Evolutionary conservation across 768 basidiomycete genomes (phyloP), one percentile per base, ranked within the genome.

Genomic region (Ramaria sp.): DNA sequence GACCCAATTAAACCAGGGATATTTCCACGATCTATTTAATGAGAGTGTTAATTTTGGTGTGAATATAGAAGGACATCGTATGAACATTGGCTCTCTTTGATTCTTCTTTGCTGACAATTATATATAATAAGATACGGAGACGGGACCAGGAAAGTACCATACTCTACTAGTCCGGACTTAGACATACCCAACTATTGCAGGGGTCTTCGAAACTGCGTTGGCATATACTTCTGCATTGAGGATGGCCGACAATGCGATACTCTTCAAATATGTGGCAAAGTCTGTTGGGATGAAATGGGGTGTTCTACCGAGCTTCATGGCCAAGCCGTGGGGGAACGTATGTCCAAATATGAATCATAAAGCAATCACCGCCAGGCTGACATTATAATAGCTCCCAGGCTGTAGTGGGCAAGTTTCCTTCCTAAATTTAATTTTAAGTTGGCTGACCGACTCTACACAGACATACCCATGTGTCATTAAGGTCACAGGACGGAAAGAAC

Each of bases 231-330:
- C 78, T 1, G 89, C 88, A 1, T 63, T 79, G 33, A 75, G 84
- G 51, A 91, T 94, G 82, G 92, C 89, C 0, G 92, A 95, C 65
- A 93, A 92, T 65, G 93, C 94, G 0, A 78, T 85, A 53, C 72
- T 99, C 48, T 99, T 91, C 80, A 99, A 99, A 68, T 88, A 85
- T 62, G 69, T 89, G 13, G 88, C 91, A 2, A 97, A 97, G 75
- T 91, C 91, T 59, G 72, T 95, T 1, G 95, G 95, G 0, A 88
- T 96, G 79, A 82, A 85, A 67, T 77, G 88, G 61, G 88, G 87
- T 9, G 75, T 99, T 55, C 79, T 91, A 39, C 95, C 96, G 1
- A 95, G 91, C 59, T 99, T 99, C 71, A 98, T 97, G 95, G 93
- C 94, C 0, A 97, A 97, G 64, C 94, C 94, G 24, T 96, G 91